Conservation (phyloP, 495 filamentous ascomycete genomes). For the Penicillium malachiteum region DNA sequence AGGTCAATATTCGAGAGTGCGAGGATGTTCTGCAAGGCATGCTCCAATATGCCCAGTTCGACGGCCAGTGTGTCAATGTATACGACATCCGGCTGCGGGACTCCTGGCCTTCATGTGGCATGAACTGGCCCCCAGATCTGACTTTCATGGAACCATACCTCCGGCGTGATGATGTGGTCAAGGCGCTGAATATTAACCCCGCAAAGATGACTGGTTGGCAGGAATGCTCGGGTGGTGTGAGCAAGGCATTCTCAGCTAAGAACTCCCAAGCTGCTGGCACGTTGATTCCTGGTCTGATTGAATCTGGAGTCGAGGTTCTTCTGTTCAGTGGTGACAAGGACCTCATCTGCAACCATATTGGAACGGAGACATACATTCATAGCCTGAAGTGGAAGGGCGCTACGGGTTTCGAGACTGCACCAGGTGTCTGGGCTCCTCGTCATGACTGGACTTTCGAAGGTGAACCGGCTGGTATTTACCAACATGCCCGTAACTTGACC, state of each 20-base stretch:
- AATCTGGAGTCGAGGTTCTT: conserved; percentile 66
- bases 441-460: conserved; percentile 95
- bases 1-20: conserved; percentile 67
- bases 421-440: conserved; percentile 86
- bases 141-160: conserved; percentile 76
- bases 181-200: conserved; percentile 78
- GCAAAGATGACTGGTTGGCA: conserved; percentile 83
- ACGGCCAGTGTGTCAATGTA: conserved; percentile 79
- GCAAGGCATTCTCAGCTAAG: conserved; percentile 60
- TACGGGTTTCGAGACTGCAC: conserved; percentile 84
- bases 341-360: conserved; percentile 95
- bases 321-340: conserved; percentile 94
- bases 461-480: conserved; percentile 86
- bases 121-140: conserved; percentile 95
- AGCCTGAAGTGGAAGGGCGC: conserved; percentile 90
- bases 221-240: conserved; percentile 85
- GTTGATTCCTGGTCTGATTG: conserved; percentile 74
- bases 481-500: conserved; percentile 90
- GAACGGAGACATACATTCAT: conserved; percentile 87
- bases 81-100: conserved; percentile 89
- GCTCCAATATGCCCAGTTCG: conserved; percentile 55
- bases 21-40: conserved; percentile 72
- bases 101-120: conserved; percentile 73
- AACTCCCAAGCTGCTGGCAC: conserved; percentile 71
- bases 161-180: conserved; percentile 71